phyloP scores from a whole-genome alignment of 2,329 filamentous ascomycete genomes.

The Arthrobotrys conoides region DNA sequence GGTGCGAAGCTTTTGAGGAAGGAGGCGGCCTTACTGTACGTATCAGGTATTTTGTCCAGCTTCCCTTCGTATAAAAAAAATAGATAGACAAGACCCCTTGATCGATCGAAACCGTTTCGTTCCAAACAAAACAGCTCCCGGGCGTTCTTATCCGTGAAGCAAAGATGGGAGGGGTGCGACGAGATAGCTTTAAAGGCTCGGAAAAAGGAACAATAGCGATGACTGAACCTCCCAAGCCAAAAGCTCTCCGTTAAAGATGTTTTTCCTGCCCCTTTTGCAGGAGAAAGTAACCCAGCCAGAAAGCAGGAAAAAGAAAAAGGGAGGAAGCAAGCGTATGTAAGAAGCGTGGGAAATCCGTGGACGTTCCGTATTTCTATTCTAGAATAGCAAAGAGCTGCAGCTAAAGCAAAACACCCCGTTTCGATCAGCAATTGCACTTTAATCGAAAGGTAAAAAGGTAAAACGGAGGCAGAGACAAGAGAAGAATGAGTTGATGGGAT shows the following conservation, averaged over 20 bases:
- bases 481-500: constrained; percentile 14
- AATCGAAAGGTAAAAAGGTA: neutral
- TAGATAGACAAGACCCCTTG: constrained; percentile 12
- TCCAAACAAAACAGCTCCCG: constrained; percentile 32
- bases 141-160: constrained; percentile 22
- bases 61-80: constrained; percentile 37
- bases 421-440: constrained; percentile 26
- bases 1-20: constrained; percentile 6
- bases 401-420: constrained; percentile 30
- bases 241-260: constrained; percentile 4
- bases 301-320: neutral
- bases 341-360: constrained; percentile 13
- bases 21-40: constrained; percentile 32
- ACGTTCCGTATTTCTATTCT: constrained; percentile 28
- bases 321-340: constrained; percentile 12
- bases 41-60: constrained; percentile 41
- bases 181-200: constrained; percentile 25
- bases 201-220: constrained; percentile 25
- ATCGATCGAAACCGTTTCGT: constrained; percentile 33
- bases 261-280: constrained; percentile 21
- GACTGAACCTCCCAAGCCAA: constrained; percentile 12
- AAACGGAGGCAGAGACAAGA: constrained; percentile 14
- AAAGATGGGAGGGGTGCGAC: neutral
- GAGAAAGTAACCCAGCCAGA: neutral
- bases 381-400: constrained; percentile 27